phyloP scores from a whole-genome alignment of 1,139 yeast species.

The Zygosaccharomyces pseudobailii region DNA sequence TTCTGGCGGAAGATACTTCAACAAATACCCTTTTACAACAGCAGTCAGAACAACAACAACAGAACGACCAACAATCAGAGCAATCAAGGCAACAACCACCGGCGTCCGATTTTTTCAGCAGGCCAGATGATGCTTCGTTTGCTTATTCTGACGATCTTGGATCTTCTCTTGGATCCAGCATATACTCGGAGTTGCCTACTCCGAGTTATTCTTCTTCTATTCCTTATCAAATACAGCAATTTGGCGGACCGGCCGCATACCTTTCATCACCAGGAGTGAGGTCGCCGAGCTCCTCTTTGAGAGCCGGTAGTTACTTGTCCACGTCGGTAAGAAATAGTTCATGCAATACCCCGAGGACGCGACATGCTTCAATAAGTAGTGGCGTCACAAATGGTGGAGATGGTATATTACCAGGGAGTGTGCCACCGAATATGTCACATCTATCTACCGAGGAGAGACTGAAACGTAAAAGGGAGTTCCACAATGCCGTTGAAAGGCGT shows the following conservation, averaged over 20 bases:
- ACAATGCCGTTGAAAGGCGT: conserved; percentile 77
- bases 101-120: conserved; percentile 10
- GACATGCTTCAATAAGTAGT: conserved; percentile 22
- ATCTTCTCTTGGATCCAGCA: conserved; percentile 30
- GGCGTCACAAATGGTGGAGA: conserved; percentile 8
- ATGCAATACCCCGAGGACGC: conserved; percentile 20
- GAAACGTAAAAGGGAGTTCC: conserved; percentile 68
- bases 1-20: not conserved
- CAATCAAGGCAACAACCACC: not conserved
- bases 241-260: conserved; percentile 16
- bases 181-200: conserved; percentile 23
- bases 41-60: not conserved
- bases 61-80: too few species aligned
- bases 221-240: conserved; percentile 23
- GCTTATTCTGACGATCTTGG: conserved; percentile 26
- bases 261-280: conserved; percentile 20
- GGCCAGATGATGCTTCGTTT: conserved; percentile 19
- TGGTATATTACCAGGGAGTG: conserved; percentile 15
- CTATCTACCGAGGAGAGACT: conserved; percentile 66
- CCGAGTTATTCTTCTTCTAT: conserved; percentile 27
- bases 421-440: conserved; percentile 25
- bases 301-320: conserved; percentile 28
- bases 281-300: conserved; percentile 29
- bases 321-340: conserved; percentile 27
- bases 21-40: not conserved